Base-by-base conservation (phyloP, 1,284 basidiomycete genomes). In the Cutaneotrichosporon dermatis region DNA sequence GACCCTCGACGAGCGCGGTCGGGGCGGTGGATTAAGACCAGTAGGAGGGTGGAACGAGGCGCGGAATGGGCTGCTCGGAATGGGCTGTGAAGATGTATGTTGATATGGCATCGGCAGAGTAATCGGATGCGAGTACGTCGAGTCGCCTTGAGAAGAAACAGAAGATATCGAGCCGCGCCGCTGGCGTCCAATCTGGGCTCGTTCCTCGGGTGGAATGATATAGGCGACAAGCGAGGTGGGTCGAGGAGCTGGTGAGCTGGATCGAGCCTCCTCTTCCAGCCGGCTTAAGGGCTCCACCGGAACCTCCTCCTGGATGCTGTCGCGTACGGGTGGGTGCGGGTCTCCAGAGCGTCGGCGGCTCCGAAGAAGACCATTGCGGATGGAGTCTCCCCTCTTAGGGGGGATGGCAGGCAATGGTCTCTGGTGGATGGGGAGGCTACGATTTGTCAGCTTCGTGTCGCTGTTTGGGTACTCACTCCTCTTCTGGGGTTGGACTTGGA, bases 131-230 rank as follows among this genome's bases (percentile, higher is more conserved):
- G 45, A 46, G 45, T 12, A 50, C n/a, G 34, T 39, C n/a, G 36
- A 50, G 13, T 50, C 49, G 11, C 39, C 37, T 7, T 13, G n/a
- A 9, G 50, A 41, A 13, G 50, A 50, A 2, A 13, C 37, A 4
- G 50, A 51, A 2, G 50, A 51, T 16, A 51, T 25, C 2, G 50
- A 51, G 12, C 16, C 50, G 5, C 50, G 37, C 39, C 50, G 37
- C 16, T 8, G 37, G 15, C 13, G 16, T 5, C 36, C 53, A 15
- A 64, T 64, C 8, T 33, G 44, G 1, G 63, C 55, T 5, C 63
- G 60, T 45, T 64, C 63, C 12, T 57, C 55, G 4, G 63, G 63
- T 8, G 63, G 58, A 8, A 64, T 64, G 25, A 64, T 64, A 15
- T 61, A 54, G 7, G 55, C 54, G 11, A 60, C 58, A 3, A 57